Evolutionary conservation across 73 alveolate genomes (phyloP).

Genomic region (Durusdinium trenchii): DNA sequence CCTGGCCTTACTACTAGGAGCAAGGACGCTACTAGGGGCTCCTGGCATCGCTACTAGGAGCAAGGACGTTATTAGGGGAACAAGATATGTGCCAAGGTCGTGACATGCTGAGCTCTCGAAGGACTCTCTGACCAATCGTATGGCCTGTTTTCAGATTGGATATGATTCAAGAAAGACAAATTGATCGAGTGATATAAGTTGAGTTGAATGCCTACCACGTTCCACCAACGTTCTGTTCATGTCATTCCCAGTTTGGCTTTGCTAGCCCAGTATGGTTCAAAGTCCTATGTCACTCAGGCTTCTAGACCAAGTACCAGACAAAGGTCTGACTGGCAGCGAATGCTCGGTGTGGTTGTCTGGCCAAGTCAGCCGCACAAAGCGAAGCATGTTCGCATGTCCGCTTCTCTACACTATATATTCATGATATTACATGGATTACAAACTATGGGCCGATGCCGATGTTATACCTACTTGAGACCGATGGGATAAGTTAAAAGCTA

Average conservation of each 20-base stretch:
- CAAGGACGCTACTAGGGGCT: too few species aligned
- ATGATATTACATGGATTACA: too few species aligned
- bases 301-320: not conserved
- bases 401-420: too few species aligned
- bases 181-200: not conserved
- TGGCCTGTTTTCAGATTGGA: constrained; percentile 1
- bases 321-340: constrained; percentile 79
- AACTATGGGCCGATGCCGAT: too few species aligned
- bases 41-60: not conserved
- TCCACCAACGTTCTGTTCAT: not conserved
- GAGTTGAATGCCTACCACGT: not conserved
- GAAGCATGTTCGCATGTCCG: too few species aligned
- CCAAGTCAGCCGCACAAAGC: not conserved
- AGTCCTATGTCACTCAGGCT: not conserved
- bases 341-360: constrained; percentile 62
- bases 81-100: not conserved
- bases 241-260: too few species aligned
- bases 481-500: too few species aligned
- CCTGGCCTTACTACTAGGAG: too few species aligned
- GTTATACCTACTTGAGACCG: too few species aligned
- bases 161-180: not conserved
- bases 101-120: constrained; percentile 64
- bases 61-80: not conserved
- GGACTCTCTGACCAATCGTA: constrained; percentile 57
- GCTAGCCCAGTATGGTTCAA: not conserved